These are phyloP conservation scores for Ramularia collo-cygni DNA, from an alignment of 2,329 filamentous ascomycete species.

Conservation along the genomic window DNA sequence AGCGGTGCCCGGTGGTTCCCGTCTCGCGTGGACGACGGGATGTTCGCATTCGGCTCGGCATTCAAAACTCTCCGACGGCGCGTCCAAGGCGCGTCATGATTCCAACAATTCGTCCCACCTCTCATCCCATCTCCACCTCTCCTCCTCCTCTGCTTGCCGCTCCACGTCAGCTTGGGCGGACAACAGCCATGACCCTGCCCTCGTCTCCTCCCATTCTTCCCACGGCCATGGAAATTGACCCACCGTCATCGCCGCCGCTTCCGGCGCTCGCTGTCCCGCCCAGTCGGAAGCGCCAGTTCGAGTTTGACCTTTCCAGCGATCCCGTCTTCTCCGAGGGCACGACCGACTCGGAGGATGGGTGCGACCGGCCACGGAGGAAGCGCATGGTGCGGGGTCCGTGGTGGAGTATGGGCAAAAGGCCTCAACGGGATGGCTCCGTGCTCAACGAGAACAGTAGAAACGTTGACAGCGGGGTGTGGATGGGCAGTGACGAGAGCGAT, in stretches of 20 bases:
- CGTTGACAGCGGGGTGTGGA: slow-evolving; percentile 62
- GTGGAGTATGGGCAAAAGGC: slow-evolving; percentile 45
- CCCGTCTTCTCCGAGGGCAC: slow-evolving; percentile 65
- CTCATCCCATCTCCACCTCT: not conserved
- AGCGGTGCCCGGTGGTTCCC: too few relatives aligned
- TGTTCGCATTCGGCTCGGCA: too few relatives aligned
- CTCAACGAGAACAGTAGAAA: slow-evolving; percentile 51
- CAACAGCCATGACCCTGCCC: slow-evolving; percentile 24
- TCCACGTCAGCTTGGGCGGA: slow-evolving; percentile 20
- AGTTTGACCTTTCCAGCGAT: slow-evolving; percentile 53
- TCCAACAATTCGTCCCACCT: not conserved
- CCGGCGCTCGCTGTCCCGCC: slow-evolving; percentile 3
- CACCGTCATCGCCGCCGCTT: slow-evolving; percentile 18
- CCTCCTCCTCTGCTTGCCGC: slow-evolving; percentile 6
- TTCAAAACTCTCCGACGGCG: too few relatives aligned
- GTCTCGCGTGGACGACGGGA: too few relatives aligned
- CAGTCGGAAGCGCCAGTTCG: slow-evolving; percentile 27
- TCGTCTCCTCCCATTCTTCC: slow-evolving; percentile 27
- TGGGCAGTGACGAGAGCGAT: slow-evolving; percentile 53
- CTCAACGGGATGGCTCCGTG: slow-evolving; percentile 23
- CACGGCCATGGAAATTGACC: slow-evolving; percentile 6
- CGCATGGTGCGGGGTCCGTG: slow-evolving; percentile 59
- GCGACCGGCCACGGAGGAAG: slow-evolving; percentile 53
- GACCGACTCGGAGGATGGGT: slow-evolving; percentile 54
- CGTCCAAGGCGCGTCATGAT: too few relatives aligned